A percentile compares a stretch with the other conserved stretches of the same genome.
phyloP scores from a whole-genome alignment of 805 yeast species.

The Zygosaccharomyces gambellarensis region DNA sequence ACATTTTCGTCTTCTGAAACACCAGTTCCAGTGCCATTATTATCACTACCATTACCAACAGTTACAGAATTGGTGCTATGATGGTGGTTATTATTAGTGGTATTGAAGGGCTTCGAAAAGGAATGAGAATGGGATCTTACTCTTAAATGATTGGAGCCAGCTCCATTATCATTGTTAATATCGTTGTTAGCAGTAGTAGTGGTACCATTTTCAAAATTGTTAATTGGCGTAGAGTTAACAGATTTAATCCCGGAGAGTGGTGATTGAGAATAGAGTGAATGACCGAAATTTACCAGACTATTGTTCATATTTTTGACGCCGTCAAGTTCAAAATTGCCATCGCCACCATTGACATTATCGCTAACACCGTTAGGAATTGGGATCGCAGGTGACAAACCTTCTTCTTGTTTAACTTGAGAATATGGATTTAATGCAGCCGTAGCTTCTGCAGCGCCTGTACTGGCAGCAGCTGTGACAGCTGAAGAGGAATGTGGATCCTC shows the following conservation, averaged over 20 bases:
- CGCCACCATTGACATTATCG: not conserved
- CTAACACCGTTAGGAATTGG: conserved; percentile 9
- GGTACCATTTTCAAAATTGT: conserved; percentile 8
- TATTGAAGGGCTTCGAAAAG: conserved; percentile 15
- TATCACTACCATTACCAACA: not conserved
- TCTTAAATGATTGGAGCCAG: conserved; percentile 23
- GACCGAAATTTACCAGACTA: not conserved
- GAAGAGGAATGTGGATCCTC: not conserved
- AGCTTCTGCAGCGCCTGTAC: not conserved
- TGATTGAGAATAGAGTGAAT: conserved; percentile 14
- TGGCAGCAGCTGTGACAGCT: conserved; percentile 2
- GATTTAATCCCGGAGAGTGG: conserved; percentile 10
- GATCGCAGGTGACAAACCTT: conserved; percentile 9
- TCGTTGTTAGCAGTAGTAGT: conserved; percentile 1
- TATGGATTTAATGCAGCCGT: not conserved
- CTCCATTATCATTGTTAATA: conserved; percentile 10
- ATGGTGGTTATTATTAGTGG: not conserved
- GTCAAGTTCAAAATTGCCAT: not conserved
- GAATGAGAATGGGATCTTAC: conserved; percentile 32
- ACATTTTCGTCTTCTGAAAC: conserved; percentile 27
- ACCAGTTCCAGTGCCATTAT: not conserved
- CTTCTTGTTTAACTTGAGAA: not conserved
- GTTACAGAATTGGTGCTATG: not conserved
- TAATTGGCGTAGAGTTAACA: conserved; percentile 3
- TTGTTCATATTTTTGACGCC: not conserved